Evolutionary conservation across 768 basidiomycete genomes (phyloP).

Genomic region (Tylopilus plumbeoviolaceoides): DNA sequence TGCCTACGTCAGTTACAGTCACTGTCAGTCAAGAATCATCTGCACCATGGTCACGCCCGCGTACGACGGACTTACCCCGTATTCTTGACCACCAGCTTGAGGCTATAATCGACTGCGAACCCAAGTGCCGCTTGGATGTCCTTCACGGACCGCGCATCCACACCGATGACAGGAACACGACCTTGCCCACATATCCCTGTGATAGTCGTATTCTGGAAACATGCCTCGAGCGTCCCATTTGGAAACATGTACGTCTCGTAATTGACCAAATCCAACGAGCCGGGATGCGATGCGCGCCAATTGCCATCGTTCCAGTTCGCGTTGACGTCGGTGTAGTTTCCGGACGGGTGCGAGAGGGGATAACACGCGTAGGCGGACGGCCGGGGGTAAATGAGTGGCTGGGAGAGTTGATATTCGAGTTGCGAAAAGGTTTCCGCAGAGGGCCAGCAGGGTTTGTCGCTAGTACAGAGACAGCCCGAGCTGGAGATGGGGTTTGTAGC

Average conservation of each 20-base stretch:
- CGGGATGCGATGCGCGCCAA: constrained; percentile 19
- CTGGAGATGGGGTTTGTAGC: too few species aligned
- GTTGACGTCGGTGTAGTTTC: constrained; percentile 35
- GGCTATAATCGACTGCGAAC: too few species aligned
- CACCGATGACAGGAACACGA: background rate
- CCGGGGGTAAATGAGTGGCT: background rate
- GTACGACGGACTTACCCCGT: too few species aligned
- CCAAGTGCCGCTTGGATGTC: too few species aligned
- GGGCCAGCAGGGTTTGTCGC: too few species aligned
- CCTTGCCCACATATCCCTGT: constrained; percentile 18
- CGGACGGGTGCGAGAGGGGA: constrained; percentile 31
- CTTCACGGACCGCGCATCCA: too few species aligned
- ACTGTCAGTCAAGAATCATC: too few species aligned
- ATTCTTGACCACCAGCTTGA: too few species aligned
- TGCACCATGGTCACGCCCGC: too few species aligned
- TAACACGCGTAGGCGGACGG: constrained; percentile 43
- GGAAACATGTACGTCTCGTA: constrained; percentile 14
- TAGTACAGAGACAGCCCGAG: too few species aligned
- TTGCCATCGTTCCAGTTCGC: constrained; percentile 27
- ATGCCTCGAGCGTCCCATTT: constrained; percentile 44
- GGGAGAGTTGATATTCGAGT: too few species aligned
- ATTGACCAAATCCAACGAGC: constrained; percentile 35
- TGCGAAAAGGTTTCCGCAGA: too few species aligned
- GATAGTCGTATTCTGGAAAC: constrained; percentile 31
- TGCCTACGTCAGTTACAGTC: constrained; percentile 13